Conservation (phyloP, 2,329 filamentous ascomycete genomes). For the Arachnomyces sp. region DNA sequence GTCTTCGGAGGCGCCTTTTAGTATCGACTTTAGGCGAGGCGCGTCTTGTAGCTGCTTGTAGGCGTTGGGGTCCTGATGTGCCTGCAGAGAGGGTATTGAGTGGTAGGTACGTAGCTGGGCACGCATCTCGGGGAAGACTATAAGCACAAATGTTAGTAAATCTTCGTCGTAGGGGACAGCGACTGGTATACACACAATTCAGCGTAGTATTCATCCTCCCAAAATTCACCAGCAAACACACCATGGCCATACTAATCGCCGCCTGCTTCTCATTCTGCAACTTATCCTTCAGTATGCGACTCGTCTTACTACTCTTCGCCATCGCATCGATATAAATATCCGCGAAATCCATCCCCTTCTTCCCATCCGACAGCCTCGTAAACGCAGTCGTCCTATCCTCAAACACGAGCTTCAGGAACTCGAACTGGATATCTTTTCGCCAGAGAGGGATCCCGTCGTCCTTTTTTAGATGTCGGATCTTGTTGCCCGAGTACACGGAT, state of each 20-base stretch:
- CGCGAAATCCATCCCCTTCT: constrained; percentile 69
- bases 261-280: constrained; percentile 83
- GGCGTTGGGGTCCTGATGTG: constrained; percentile 85
- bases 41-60: constrained; percentile 98
- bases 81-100: constrained; percentile 91
- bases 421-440: constrained; percentile 60
- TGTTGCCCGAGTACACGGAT: constrained; percentile 59
- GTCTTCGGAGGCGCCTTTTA: constrained; percentile 94
- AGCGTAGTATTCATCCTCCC: constrained; percentile 98
- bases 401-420: constrained; percentile 56
- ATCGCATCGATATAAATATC: constrained; percentile 98
- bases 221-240: constrained; percentile 92
- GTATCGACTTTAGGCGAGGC: constrained; percentile 87
- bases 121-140: constrained; percentile 98
- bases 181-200: constrained; percentile 60
- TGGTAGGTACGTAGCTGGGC: constrained; percentile 96
- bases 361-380: constrained; percentile 80
- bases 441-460: constrained; percentile 59
- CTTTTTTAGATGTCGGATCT: constrained; percentile 59
- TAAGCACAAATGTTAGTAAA: constrained; percentile 5
- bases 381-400: constrained; percentile 62
- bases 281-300: constrained; percentile 96
- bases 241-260: constrained; percentile 98
- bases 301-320: constrained; percentile 97
- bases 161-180: not conserved